Percentiles rank a stretch among this genome's conserved stretches.
Evolutionary conservation across 345 rosid genomes (phyloP).

Genomic region (Camelina hispida): DNA sequence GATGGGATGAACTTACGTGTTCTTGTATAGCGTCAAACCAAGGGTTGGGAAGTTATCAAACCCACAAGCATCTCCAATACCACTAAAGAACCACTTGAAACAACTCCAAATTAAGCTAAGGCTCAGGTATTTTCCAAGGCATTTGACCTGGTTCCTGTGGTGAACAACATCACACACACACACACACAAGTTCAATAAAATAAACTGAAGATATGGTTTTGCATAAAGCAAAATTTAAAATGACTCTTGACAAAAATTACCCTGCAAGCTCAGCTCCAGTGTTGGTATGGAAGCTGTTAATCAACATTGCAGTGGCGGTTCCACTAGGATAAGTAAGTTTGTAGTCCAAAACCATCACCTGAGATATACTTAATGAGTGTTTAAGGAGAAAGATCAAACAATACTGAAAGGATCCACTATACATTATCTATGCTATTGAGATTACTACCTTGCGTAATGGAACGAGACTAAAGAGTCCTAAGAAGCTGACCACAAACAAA

Average conservation of each 20-base stretch:
- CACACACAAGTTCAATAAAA: neutral
- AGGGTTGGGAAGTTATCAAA: conserved; percentile 93
- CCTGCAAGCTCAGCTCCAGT: conserved; percentile 93
- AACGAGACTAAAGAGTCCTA: conserved; percentile 87
- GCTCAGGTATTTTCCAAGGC: conserved; percentile 91
- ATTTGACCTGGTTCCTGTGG: conserved; percentile 80
- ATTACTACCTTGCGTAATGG: conserved; percentile 83
- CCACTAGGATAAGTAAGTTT: conserved; percentile 98
- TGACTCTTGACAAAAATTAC: conserved; percentile 45
- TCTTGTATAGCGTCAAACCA: conserved; percentile 79
- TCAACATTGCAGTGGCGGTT: conserved; percentile 93
- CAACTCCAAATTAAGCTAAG: conserved; percentile 91
- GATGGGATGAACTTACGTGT: conserved; percentile 61
- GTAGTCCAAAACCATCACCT: conserved; percentile 92
- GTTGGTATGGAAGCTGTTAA: conserved; percentile 89
- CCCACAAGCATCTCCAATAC: conserved; percentile 89
- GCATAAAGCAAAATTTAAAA: neutral
- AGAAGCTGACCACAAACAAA: conserved; percentile 82
- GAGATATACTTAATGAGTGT: conserved; percentile 1
- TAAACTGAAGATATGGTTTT: neutral
- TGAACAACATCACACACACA: conserved; percentile 20
- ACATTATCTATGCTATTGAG: neutral
- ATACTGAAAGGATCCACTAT: neutral
- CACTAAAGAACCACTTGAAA: conserved; percentile 99
- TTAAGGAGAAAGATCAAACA: neutral